Evolutionary conservation across 2,329 filamentous ascomycete genomes (phyloP).

Genomic region (Ophiostoma sp.): DNA sequence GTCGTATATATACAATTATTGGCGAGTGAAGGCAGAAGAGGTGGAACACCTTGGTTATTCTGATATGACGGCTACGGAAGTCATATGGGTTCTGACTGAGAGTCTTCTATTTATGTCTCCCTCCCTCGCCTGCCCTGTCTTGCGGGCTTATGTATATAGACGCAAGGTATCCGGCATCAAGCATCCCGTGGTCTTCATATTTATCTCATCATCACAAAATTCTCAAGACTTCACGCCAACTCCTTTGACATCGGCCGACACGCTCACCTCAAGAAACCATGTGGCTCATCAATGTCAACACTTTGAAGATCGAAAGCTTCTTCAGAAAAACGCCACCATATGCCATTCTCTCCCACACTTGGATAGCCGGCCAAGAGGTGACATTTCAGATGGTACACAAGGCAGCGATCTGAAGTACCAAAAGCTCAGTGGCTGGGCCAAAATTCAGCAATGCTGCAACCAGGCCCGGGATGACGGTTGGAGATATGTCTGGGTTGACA

Average conservation of each 20-base stretch:
- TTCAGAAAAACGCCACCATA: conserved; percentile 21
- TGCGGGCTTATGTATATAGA: no score
- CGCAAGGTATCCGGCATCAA: no score
- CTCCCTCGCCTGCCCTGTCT: no score
- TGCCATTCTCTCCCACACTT: conserved; percentile 29
- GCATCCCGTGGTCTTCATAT: no score
- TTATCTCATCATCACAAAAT: no score
- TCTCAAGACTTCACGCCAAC: background rate
- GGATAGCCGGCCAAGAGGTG: conserved; percentile 19
- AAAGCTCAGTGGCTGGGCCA: conserved; percentile 11
- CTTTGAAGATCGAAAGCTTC: conserved; percentile 24
- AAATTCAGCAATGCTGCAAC: background rate
- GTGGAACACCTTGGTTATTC: no score
- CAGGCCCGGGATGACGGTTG: conserved; percentile 8
- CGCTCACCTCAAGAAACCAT: background rate
- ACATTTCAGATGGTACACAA: background rate
- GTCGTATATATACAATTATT: no score
- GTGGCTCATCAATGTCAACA: background rate
- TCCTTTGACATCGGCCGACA: background rate
- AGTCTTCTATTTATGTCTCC: no score
- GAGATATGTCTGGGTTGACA: conserved; percentile 28
- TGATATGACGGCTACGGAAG: no score
- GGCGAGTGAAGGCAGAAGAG: no score
- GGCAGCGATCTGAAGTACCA: conserved; percentile 9
- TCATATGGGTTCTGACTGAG: no score